These are phyloP conservation scores for Balakata baccata DNA, from an alignment of 345 rosid genomes.

Conservation along the genomic window DNA sequence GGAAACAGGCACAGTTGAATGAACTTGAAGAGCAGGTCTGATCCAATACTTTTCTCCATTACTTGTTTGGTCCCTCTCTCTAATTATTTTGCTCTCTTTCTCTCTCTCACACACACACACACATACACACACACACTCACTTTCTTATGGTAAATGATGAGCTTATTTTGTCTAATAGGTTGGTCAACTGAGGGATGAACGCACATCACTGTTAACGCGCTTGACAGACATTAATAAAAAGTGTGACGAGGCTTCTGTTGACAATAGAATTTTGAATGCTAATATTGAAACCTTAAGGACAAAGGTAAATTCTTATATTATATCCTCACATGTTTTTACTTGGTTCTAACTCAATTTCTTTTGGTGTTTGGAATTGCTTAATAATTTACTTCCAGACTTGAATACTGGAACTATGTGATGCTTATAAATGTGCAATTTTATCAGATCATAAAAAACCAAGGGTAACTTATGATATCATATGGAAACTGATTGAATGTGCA, in stretches of 20 bases:
- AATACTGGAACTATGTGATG: neutral
- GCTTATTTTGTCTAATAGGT: conserved; percentile 44
- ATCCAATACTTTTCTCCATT: conserved; percentile 2
- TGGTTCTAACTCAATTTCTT: neutral
- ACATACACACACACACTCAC: too few species aligned
- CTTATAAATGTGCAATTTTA: neutral
- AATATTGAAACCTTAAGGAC: conserved; percentile 89
- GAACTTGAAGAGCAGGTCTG: conserved; percentile 90
- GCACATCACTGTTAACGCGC: conserved; percentile 60
- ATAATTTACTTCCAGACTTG: neutral
- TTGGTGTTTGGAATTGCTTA: conserved; percentile 2
- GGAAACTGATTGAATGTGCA: conserved; percentile 8
- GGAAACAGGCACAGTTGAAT: conserved; percentile 80
- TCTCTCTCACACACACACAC: too few species aligned
- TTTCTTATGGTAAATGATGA: neutral
- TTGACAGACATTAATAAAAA: conserved; percentile 69
- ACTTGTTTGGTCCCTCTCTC: neutral
- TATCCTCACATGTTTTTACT: neutral
- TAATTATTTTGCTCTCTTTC: neutral
- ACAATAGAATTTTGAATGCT: conserved; percentile 89
- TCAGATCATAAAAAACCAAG: neutral
- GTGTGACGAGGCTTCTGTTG: conserved; percentile 73
- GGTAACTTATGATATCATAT: neutral
- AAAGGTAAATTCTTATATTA: conserved; percentile 46
- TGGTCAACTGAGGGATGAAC: conserved; percentile 73